Conservation (phyloP, 257 asterid species). For the Striga asiatica region DNA sequence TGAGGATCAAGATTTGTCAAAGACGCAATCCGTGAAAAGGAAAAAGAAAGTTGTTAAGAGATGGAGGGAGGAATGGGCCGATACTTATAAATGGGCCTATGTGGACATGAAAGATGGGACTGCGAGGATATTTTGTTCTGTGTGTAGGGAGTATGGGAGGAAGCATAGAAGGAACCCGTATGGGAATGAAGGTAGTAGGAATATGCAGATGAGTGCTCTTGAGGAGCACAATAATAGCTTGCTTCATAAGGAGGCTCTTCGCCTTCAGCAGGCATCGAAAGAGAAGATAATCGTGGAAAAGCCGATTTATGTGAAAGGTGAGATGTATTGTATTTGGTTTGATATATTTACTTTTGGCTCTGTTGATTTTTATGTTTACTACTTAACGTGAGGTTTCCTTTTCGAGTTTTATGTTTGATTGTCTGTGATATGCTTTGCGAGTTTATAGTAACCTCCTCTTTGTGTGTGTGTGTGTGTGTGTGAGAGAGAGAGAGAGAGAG, state of each 20-base stretch:
- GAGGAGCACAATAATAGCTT: conserved; percentile 98
- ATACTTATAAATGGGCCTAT: conserved; percentile 98
- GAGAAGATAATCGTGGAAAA: conserved; percentile 79
- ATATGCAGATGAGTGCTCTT: conserved; percentile 99
- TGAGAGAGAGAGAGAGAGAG: too few species aligned
- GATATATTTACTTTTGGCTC: background rate
- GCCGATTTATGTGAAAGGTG: conserved; percentile 90
- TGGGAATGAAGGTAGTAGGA: conserved; percentile 98
- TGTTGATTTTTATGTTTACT: too few species aligned
- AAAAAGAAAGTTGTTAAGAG: conserved; percentile 96
- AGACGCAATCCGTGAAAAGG: conserved; percentile 64
- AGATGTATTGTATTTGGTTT: conserved; percentile 8
- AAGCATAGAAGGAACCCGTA: conserved; percentile 97
- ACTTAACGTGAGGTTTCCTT: background rate
- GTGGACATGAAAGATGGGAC: conserved; percentile 91
- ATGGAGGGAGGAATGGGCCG: conserved; percentile 99
- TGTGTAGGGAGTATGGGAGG: conserved; percentile 94
- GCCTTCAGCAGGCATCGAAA: conserved; percentile 91
- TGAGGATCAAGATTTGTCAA: conserved; percentile 66
- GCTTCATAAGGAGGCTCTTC: conserved; percentile 98
- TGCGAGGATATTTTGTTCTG: conserved; percentile 94
- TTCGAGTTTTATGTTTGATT: background rate
- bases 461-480: background rate
- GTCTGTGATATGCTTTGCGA: background rate
- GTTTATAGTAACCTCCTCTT: background rate